A percentile compares a stretch with the other conserved stretches of the same genome.
phyloP scores from a whole-genome alignment of 371 early-diverging fungal genomes.

The Rhizopus microsporus region DNA sequence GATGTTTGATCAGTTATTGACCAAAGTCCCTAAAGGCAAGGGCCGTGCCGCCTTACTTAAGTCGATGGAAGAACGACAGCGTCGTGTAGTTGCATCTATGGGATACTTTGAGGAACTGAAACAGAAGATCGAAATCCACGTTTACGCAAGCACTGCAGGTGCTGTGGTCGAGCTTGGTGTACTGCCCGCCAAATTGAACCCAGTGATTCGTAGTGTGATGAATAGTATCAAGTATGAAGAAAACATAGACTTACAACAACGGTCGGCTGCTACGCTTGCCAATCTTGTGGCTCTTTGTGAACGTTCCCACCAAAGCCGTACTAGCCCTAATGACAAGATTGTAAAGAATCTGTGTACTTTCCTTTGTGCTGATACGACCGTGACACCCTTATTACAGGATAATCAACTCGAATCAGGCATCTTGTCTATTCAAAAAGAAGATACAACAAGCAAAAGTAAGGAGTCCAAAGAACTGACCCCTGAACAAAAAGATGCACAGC shows the following conservation, averaged over 20 bases:
- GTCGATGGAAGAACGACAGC: conserved; percentile 59
- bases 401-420: conserved; percentile 64
- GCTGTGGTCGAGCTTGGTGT: conserved; percentile 80
- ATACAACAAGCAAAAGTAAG: conserved; percentile 19
- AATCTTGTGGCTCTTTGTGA: conserved; percentile 60
- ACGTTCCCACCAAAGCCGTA: conserved; percentile 34
- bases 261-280: conserved; percentile 61
- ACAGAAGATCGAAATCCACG: conserved; percentile 70
- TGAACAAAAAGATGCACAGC: conserved; percentile 52
- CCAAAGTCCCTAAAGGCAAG: conserved; percentile 42
- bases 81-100: conserved; percentile 65
- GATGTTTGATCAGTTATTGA: conserved; percentile 48
- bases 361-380: conserved; percentile 80
- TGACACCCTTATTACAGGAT: conserved; percentile 68
- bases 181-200: conserved; percentile 83
- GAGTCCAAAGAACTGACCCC: conserved; percentile 28
- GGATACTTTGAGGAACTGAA: conserved; percentile 67
- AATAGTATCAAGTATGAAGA: conserved; percentile 83
- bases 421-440: conserved; percentile 60
- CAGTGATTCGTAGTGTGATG: conserved; percentile 88
- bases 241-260: conserved; percentile 67
- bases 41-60: conserved; percentile 40
- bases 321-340: conserved; percentile 81
- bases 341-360: conserved; percentile 85
- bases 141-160: conserved; percentile 77